phyloP scores from a whole-genome alignment of 2,329 filamentous ascomycete genomes.

The Tolypocladium endophyticum region DNA sequence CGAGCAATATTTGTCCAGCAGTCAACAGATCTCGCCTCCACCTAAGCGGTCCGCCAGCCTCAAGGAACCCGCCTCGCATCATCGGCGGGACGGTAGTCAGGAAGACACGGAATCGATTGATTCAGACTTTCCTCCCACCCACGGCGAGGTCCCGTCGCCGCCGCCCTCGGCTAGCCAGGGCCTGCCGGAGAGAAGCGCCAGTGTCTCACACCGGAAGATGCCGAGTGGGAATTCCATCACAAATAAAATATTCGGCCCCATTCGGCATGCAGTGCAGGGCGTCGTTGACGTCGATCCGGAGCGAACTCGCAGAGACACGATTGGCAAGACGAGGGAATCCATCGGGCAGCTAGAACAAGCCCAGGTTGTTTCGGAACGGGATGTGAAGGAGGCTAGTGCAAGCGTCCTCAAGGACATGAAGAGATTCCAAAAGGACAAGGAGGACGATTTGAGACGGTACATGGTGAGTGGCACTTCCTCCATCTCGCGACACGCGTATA shows the following conservation, averaged over 20 bases:
- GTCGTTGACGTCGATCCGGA: slow-evolving; percentile 96
- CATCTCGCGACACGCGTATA: background rate
- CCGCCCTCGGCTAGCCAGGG: slow-evolving; percentile 67
- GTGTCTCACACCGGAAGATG: slow-evolving; percentile 60
- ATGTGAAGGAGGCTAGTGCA: slow-evolving; percentile 84
- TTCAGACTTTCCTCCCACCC: slow-evolving; percentile 88
- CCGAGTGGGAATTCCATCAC: slow-evolving; percentile 85
- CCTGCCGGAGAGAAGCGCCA: slow-evolving; percentile 42
- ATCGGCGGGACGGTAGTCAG: slow-evolving; percentile 44
- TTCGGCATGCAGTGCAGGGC: slow-evolving; percentile 91
- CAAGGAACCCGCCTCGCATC: slow-evolving; percentile 37
- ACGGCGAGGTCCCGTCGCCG: slow-evolving; percentile 56
- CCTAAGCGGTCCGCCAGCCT: slow-evolving; percentile 54
- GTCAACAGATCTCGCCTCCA: slow-evolving; percentile 52
- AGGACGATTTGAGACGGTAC: slow-evolving; percentile 84
- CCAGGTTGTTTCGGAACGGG: slow-evolving; percentile 74
- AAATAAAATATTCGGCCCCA: slow-evolving; percentile 85
- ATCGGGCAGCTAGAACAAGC: slow-evolving; percentile 84
- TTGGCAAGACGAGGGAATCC: slow-evolving; percentile 89
- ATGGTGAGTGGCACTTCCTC: slow-evolving; percentile 58
- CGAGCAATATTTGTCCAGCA: slow-evolving; percentile 78
- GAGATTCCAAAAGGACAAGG: slow-evolving; percentile 90
- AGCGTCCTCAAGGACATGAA: slow-evolving; percentile 85
- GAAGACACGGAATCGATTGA: slow-evolving; percentile 88
- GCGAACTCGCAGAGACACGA: slow-evolving; percentile 80